Percentiles rank a stretch among this genome's conserved stretches.
Evolutionary conservation across 2,329 filamentous ascomycete genomes (phyloP).

Genomic region (Truncatella angustata): DNA sequence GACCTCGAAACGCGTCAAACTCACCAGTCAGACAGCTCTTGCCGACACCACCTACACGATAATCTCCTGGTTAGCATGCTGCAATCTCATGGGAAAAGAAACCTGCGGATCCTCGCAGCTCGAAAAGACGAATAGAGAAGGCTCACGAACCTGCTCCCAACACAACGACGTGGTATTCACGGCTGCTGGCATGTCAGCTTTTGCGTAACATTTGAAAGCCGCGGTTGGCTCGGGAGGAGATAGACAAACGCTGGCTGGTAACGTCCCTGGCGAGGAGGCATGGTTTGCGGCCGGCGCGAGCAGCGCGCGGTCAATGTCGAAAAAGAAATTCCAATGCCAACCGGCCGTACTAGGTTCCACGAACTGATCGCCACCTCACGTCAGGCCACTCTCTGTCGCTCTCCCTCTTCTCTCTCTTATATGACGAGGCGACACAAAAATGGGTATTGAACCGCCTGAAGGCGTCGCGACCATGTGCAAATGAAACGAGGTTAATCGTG

Average conservation of each 20-base stretch:
- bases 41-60: conserved; percentile 73
- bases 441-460: too few relatives aligned
- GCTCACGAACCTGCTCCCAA: conserved; percentile 68
- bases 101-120: conserved; percentile 5
- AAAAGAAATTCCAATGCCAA: too few relatives aligned
- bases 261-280: conserved; percentile 26
- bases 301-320: background rate
- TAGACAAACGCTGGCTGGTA: conserved; percentile 30
- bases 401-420: too few relatives aligned
- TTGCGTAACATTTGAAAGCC: conserved; percentile 12
- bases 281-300: conserved; percentile 15
- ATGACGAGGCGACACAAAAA: too few relatives aligned
- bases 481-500: background rate
- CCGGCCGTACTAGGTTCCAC: too few relatives aligned
- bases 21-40: conserved; percentile 90
- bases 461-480: background rate
- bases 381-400: too few relatives aligned
- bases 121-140: conserved; percentile 6
- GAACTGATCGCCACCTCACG: too few relatives aligned
- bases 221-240: conserved; percentile 5
- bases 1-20: conserved; percentile 15
- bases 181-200: conserved; percentile 43
- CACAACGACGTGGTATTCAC: conserved; percentile 81
- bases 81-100: conserved; percentile 17
- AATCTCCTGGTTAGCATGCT: conserved; percentile 8